These are phyloP conservation scores for Mytilinidion resinicola DNA, from an alignment of 495 filamentous ascomycete species.

Conservation along the genomic window DNA sequence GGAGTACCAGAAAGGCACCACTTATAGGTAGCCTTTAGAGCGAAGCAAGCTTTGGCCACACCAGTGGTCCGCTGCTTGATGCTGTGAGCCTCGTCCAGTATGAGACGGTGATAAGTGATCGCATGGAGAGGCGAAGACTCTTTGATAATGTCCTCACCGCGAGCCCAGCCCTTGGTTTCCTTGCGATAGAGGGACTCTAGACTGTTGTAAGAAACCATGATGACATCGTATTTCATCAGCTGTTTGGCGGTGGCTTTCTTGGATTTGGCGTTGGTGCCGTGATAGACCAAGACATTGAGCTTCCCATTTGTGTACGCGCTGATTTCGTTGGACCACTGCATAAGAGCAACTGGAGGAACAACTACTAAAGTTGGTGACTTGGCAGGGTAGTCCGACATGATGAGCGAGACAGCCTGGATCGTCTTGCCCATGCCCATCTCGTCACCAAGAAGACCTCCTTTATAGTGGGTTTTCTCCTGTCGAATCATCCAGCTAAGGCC, in stretches of 20 bases:
- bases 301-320: conserved; percentile 82
- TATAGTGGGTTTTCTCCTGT: conserved; percentile 79
- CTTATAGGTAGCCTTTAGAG: conserved; percentile 75
- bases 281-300: conserved; percentile 81
- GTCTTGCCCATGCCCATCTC: conserved; percentile 99
- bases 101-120: conserved; percentile 80
- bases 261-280: conserved; percentile 75
- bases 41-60: conserved; percentile 90
- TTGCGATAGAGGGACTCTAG: conserved; percentile 87
- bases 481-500: conserved; percentile 88
- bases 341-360: conserved; percentile 88
- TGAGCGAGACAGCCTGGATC: conserved; percentile 90
- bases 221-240: conserved; percentile 76
- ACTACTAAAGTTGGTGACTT: conserved; percentile 77
- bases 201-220: conserved; percentile 91
- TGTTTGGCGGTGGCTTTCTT: conserved; percentile 68
- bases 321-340: conserved; percentile 97
- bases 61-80: conserved; percentile 87
- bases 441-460: conserved; percentile 84
- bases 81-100: conserved; percentile 93
- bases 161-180: conserved; percentile 83
- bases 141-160: conserved; percentile 65
- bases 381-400: conserved; percentile 94
- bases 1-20: conserved; percentile 96
- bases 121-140: conserved; percentile 84